phyloP scores from a whole-genome alignment of 176 grass and related monocot genomes.

The Musa troglodytarum region DNA sequence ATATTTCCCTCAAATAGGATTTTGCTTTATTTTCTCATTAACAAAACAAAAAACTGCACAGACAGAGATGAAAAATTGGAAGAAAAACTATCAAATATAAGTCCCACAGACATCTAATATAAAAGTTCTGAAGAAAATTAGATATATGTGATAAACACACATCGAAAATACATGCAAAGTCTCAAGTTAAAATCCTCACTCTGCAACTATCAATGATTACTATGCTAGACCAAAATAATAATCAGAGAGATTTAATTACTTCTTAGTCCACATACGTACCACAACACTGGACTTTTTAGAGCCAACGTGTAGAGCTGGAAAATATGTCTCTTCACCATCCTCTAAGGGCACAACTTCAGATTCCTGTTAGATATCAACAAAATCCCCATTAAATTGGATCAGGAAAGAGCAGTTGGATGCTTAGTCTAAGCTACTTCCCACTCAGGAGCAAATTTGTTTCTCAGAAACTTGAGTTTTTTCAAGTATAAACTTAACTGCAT shows the following conservation, averaged over 20 bases:
- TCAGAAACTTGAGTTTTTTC: neutral
- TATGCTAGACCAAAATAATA: neutral
- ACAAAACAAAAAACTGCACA: too few relatives aligned
- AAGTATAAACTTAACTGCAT: neutral
- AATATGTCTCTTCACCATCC: constrained; percentile 84
- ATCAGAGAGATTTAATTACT: neutral
- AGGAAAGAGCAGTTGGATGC: neutral
- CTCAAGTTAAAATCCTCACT: neutral
- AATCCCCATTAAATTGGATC: constrained; percentile 9
- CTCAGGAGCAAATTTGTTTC: neutral
- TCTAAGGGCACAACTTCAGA: constrained; percentile 36
- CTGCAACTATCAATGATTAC: neutral
- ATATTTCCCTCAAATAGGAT: too few relatives aligned
- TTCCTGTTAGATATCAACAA: constrained; percentile 35
- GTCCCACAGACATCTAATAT: too few relatives aligned
- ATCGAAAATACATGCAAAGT: neutral
- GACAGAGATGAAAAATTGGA: too few relatives aligned
- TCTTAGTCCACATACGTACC: constrained; percentile 38
- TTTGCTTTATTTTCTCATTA: too few relatives aligned
- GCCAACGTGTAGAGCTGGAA: constrained; percentile 80
- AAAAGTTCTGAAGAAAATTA: too few relatives aligned
- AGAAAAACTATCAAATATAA: too few relatives aligned
- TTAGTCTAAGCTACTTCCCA: neutral
- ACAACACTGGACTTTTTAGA: constrained; percentile 45
- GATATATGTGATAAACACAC: too few relatives aligned